Conservation (phyloP, 1,284 basidiomycete species). For the Irpex rosettiformis region DNA sequence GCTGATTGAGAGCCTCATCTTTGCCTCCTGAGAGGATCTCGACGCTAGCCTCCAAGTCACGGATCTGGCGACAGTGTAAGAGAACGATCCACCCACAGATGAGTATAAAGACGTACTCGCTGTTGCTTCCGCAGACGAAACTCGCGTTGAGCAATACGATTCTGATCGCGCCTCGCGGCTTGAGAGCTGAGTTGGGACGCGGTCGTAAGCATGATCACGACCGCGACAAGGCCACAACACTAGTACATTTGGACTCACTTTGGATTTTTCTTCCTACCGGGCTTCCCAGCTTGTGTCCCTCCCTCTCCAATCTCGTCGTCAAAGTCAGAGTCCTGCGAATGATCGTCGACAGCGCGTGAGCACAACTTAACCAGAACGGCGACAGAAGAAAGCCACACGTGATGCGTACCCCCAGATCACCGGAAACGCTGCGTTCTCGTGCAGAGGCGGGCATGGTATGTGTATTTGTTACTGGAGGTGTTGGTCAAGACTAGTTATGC, state of each 20-base stretch:
- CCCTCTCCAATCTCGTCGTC: slow-evolving; percentile 30
- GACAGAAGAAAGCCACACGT: slow-evolving; percentile 9
- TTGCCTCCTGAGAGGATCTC: slow-evolving; percentile 87
- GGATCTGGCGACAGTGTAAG: slow-evolving; percentile 54
- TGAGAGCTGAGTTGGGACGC: slow-evolving; percentile 57
- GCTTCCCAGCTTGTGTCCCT: slow-evolving; percentile 48
- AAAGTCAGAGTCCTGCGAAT: slow-evolving; percentile 55
- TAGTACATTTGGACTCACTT: slow-evolving; percentile 53
- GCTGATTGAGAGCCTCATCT: slow-evolving; percentile 81
- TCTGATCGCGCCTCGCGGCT: slow-evolving; percentile 84
- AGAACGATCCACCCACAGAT: slow-evolving; percentile 10
- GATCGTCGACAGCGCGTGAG: slow-evolving; percentile 8
- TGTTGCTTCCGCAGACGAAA: slow-evolving; percentile 90
- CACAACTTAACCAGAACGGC: slow-evolving; percentile 10
- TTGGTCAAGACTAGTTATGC: slow-evolving; percentile 1
- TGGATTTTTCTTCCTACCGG: slow-evolving; percentile 82
- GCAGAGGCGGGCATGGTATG: slow-evolving; percentile 28
- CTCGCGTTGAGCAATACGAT: slow-evolving; percentile 90
- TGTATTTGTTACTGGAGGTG: slow-evolving; percentile 5
- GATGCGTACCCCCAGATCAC: slow-evolving; percentile 45
- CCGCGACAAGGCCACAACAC: slow-evolving; percentile 17
- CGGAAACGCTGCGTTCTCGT: slow-evolving; percentile 56
- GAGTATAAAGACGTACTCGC: slow-evolving; percentile 41
- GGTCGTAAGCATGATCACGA: slow-evolving; percentile 33
- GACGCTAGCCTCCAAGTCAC: slow-evolving; percentile 88